Conservation (phyloP, 1,139 yeast species). For the Debaryomyces subglobosus region DNA sequence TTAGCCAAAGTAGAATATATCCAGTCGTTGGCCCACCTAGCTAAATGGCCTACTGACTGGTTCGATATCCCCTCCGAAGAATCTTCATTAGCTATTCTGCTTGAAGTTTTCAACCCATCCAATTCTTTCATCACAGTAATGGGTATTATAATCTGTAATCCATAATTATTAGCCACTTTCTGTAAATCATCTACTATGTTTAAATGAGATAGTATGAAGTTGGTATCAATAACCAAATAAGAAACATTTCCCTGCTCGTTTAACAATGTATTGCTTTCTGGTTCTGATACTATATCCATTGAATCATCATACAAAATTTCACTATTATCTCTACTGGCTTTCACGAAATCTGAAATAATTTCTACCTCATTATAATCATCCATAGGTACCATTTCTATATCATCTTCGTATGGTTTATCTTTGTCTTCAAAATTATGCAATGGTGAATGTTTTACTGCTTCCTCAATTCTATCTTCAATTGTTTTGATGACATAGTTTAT, state of each 20-base stretch:
- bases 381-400: constrained; percentile 55
- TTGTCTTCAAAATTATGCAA: constrained; percentile 9
- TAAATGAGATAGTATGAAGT: constrained; percentile 71
- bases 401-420: constrained; percentile 30
- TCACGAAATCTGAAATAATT: constrained; percentile 46
- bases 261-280: constrained; percentile 18
- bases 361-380: constrained; percentile 51
- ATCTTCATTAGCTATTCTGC: constrained; percentile 17
- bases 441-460: constrained; percentile 23
- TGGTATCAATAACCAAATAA: constrained; percentile 73
- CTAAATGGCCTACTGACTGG: constrained; percentile 54
- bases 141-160: constrained; percentile 66
- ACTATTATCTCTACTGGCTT: constrained; percentile 22
- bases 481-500: constrained; percentile 30
- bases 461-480: constrained; percentile 37
- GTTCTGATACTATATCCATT: constrained; percentile 19
- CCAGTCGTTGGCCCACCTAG: constrained; percentile 83
- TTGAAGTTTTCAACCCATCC: constrained; percentile 70
- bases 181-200: constrained; percentile 54
- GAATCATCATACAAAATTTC: constrained; percentile 13
- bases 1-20: constrained; percentile 63
- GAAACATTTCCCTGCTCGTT: constrained; percentile 30
- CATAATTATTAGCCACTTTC: constrained; percentile 38
- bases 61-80: constrained; percentile 20
- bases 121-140: constrained; percentile 70